Conservation (phyloP, 2,329 filamentous ascomycete genomes). For the Aurifilum marmelostoma region DNA sequence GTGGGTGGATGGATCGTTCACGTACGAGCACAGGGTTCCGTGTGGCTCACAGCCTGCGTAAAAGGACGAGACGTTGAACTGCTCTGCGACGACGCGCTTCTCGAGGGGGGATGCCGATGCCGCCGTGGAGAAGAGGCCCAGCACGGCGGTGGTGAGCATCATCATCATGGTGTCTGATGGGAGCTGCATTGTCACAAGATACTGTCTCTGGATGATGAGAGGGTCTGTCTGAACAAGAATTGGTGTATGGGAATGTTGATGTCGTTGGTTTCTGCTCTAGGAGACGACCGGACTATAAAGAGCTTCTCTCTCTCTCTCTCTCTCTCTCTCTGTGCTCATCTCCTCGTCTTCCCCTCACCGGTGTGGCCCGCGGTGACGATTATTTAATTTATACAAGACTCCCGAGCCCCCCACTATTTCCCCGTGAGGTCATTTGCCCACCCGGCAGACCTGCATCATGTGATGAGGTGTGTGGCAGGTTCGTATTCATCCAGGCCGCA, state of each 20-base stretch:
- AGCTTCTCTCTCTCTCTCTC: background rate
- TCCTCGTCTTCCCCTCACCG: too few species aligned
- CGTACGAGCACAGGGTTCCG: slow-evolving; percentile 36
- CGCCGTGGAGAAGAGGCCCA: slow-evolving; percentile 31
- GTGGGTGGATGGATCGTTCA: background rate
- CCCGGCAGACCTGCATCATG: background rate
- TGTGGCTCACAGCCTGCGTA: slow-evolving; percentile 37
- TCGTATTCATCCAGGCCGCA: too few species aligned
- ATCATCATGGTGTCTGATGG: slow-evolving; percentile 36
- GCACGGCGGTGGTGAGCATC: slow-evolving; percentile 35
- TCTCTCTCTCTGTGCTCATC: background rate
- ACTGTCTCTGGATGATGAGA: too few species aligned
- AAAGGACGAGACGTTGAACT: slow-evolving; percentile 37
- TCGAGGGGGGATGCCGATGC: slow-evolving; percentile 32
- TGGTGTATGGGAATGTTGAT: too few species aligned
- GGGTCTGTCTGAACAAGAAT: too few species aligned
- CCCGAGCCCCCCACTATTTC: background rate
- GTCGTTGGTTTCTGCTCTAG: background rate
- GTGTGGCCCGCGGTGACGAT: too few species aligned
- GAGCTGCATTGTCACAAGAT: background rate
- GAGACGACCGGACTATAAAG: too few species aligned
- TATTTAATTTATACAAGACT: background rate
- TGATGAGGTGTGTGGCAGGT: background rate
- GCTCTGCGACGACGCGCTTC: slow-evolving; percentile 31
- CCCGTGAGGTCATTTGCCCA: background rate